Evolutionary conservation across 371 early-diverging fungal genomes (phyloP).

Genomic region (Dinochytrium kinnereticum): DNA sequence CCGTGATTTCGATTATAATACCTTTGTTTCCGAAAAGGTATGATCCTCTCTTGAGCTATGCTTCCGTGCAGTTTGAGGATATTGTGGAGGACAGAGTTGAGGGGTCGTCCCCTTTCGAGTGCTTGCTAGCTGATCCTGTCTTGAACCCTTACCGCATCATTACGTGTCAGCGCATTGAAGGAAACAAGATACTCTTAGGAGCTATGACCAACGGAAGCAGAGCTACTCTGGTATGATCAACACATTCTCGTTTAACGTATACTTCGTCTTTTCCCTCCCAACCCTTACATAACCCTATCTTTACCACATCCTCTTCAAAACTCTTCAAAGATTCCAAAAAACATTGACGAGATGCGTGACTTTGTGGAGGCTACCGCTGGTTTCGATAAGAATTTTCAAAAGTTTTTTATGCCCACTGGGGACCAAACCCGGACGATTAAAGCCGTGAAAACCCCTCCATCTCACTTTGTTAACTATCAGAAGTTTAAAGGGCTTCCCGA

Average conservation of each 20-base stretch:
- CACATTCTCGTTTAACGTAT: not conserved
- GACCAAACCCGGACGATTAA: not conserved
- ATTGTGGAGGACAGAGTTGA: not conserved
- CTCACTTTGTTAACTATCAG: not conserved
- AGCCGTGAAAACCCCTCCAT: not conserved
- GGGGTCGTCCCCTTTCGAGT: not conserved
- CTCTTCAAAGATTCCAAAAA: not conserved
- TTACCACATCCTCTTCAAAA: too few species aligned
- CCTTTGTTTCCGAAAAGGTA: too few species aligned
- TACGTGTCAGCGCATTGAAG: not conserved
- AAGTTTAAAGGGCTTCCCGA: not conserved
- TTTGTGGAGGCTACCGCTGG: not conserved
- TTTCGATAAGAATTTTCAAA: not conserved
- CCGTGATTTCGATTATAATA: not conserved
- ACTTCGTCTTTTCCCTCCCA: not conserved
- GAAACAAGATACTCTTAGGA: not conserved
- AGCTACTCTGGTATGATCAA: not conserved
- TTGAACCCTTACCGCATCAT: not conserved
- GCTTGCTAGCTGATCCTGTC: not conserved
- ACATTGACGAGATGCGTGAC: not conserved
- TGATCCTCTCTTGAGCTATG: not conserved
- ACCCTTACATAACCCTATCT: too few species aligned
- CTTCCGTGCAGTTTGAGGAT: not conserved
- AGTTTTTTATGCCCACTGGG: not conserved
- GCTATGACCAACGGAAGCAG: not conserved